Base-by-base conservation (phyloP, 2,329 filamentous ascomycete species). In the Aspergillus aculeatus region DNA sequence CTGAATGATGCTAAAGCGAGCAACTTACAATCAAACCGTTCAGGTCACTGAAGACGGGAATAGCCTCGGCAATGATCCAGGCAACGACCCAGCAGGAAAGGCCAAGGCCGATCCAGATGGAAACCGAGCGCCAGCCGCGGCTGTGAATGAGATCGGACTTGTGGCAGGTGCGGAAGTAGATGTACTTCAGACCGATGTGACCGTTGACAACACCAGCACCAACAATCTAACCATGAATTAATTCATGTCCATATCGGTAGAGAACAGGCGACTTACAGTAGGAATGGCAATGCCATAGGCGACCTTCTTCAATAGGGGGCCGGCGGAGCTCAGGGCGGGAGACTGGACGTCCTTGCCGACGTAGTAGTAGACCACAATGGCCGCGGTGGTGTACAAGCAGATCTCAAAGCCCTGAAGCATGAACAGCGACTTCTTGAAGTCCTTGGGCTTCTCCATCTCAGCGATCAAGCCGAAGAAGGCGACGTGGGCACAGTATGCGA, bases 181-280 rank as follows among this genome's bases (percentile, higher is more conserved):
- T 77, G 62, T 87, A 87, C 69, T 88, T 89, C 35, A 80, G 80
- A 1, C 85, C 85, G 1, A 90, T 85, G 60, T 87, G 83, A 4
- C 83, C 86, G 67, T 88, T 86, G 61, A 91, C 86, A 5, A 89
- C 86, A 50, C 87, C 88, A 0, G 87, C 85, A 52, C 90, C 83
- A 35, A 90, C 78, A 60, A 90, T 89, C 71, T 73, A 54, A 19
- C 32, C 32, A 14, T 10, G 16, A 9, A 12, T 56, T 14, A 61
- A 47, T 12, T 5, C 23, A 14, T 11, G 21, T 54, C n/a, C 10
- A 29, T 29, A 16, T 11, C 1, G 23, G 2, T 6, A 47, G 4
- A 44, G 6, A 16, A 7, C 14, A 19, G 6, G 6, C 16, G 11
- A 7, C 64, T 31, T 54, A 75, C 72, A 3, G 88, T 89, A 10